A percentile compares a stretch with the other conserved stretches of the same genome.
phyloP scores from a whole-genome alignment of 768 basidiomycete genomes.

The Lactifluus volemus region DNA sequence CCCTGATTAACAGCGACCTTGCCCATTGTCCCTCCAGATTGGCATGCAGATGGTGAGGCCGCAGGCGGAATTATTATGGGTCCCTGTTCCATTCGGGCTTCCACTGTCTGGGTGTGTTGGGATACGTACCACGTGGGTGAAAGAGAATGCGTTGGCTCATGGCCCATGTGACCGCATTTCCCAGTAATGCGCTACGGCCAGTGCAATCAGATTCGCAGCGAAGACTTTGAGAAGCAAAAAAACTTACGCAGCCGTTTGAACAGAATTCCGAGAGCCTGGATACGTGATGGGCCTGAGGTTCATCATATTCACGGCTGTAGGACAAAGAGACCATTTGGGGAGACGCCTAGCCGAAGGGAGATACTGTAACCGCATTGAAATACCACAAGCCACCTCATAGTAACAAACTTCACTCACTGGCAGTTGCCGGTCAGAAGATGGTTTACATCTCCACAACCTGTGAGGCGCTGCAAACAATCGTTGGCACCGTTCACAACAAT shows the following conservation, averaged over 20 bases:
- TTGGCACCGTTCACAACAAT: neutral
- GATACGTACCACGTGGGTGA: conserved; percentile 26
- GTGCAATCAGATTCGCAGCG: neutral
- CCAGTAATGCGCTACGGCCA: conserved; percentile 25
- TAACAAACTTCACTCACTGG: conserved; percentile 41
- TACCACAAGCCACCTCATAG: conserved; percentile 61
- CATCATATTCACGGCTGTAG: conserved; percentile 21
- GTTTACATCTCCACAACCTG: conserved; percentile 24
- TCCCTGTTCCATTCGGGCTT: conserved; percentile 17
- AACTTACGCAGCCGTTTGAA: conserved; percentile 19
- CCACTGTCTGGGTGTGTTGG: neutral
- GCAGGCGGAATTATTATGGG: neutral
- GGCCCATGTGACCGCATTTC: conserved; percentile 29
- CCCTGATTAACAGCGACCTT: neutral
- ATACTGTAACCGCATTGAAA: conserved; percentile 43
- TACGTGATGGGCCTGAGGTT: conserved; percentile 25
- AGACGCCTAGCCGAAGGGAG: neutral
- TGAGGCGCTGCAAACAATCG: conserved; percentile 16
- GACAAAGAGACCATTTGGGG: neutral
- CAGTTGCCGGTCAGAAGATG: neutral
- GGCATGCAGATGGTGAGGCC: neutral
- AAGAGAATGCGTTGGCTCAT: conserved; percentile 30
- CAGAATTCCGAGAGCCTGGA: conserved; percentile 13
- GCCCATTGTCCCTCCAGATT: neutral
- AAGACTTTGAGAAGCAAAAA: neutral